These are phyloP conservation scores for Diaporthe vexans DNA, from an alignment of 2,329 filamentous ascomycete species.

Conservation along the genomic window DNA sequence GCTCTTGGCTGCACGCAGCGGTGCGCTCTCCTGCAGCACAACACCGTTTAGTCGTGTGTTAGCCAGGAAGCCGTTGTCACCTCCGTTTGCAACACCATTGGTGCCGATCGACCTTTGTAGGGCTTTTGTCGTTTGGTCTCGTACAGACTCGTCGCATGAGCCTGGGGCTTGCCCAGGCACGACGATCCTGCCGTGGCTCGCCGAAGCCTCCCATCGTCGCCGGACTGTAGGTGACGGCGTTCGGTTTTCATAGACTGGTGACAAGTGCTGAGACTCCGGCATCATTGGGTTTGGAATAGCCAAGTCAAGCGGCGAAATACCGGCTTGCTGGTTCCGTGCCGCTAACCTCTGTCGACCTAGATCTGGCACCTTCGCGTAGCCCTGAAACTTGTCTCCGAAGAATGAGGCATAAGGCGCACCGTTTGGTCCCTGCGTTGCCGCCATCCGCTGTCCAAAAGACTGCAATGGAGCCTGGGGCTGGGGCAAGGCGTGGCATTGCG, in stretches of 20 bases:
- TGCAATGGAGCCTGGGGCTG: conserved; percentile 42
- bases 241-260: conserved; percentile 81
- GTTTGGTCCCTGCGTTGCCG: conserved; percentile 45
- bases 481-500: conserved; percentile 41
- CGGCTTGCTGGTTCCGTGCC: conserved; percentile 60
- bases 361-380: conserved; percentile 50
- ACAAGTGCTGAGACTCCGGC: conserved; percentile 69
- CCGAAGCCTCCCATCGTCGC: conserved; percentile 64
- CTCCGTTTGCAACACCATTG: conserved; percentile 47
- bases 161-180: conserved; percentile 39
- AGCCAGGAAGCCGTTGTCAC: conserved; percentile 44
- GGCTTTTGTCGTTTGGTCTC: conserved; percentile 37
- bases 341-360: conserved; percentile 55
- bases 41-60: conserved; percentile 56
- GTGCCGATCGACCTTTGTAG: conserved; percentile 41
- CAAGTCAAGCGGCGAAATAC: conserved; percentile 69
- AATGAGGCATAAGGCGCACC: conserved; percentile 45
- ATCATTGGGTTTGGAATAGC: conserved; percentile 62
- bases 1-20: conserved; percentile 67
- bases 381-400: conserved; percentile 48
- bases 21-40: conserved; percentile 62
- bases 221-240: conserved; percentile 77
- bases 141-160: conserved; percentile 38
- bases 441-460: conserved; percentile 51
- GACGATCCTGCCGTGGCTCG: conserved; percentile 41